Evolutionary conservation across 768 basidiomycete species (phyloP), one percentile per base, ranked within the genome.

Genomic region (Nidula microcarpa): DNA sequence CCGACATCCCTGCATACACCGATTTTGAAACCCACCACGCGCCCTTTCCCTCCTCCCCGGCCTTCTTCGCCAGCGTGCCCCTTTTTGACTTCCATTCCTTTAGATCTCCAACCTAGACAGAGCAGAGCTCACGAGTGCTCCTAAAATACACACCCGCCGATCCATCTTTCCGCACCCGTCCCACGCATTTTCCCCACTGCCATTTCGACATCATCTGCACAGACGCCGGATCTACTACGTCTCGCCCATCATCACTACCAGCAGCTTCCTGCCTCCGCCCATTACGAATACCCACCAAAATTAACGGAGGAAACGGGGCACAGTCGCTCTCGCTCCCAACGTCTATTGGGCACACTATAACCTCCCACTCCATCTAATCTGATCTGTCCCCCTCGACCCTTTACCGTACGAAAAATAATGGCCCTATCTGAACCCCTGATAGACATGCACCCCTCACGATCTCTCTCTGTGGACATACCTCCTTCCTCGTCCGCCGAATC

Each of bases 381-480:
- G 39, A 11, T 41, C 39, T 41, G 39, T 41, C 3, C 11, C 39
- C 16, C 4, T 41, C 16, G 39, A 41, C 39, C 11, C 39, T 41
- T 11, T 3, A 41, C 39, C 11, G 2, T 11, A 41, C 39, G 39
- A 16, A 16, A 8, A 16, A 41, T 41, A 41, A 11, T 41, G 13
- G 16, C 39, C 13, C 39, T 41, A 41, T 41, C 39, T 16, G 13
- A 41, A 11, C 4, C 4, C 2, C 4, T 4, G 39, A 41, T 4
- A 4, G 11, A 41, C 2, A 17, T n/a, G 72, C 55, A 70, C 74
- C 58, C 74, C 72, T 52, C 77, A 76, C 50, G 74, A 33, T 49
- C 46, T 16, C 81, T 57, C 60, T 78, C 13, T 71, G 76, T 39
- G 72, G 79, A 53, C 74, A 78, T 56, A 60, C 72, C 64, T 53